phyloP scores from a whole-genome alignment of 352 stramenopile genomes.

The Halophytophthora polymorphica region DNA sequence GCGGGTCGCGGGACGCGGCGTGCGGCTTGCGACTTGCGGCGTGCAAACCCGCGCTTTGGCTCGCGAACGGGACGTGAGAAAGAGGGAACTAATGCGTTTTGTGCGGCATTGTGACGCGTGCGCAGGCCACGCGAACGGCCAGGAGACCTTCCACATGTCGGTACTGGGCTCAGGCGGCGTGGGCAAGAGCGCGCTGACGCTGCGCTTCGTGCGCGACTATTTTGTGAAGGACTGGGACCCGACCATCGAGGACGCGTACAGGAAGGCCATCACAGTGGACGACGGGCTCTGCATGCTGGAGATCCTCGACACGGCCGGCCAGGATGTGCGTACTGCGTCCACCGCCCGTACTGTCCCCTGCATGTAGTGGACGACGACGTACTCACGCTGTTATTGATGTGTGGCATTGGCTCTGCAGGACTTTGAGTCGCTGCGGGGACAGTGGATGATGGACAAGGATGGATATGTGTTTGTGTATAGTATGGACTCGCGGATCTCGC shows the following conservation, averaged over 20 bases:
- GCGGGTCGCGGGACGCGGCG: no score
- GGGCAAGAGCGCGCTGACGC: constrained; percentile 88
- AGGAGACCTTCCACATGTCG: constrained; percentile 86
- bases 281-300: constrained; percentile 86
- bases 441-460: constrained; percentile 92
- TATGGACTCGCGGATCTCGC: constrained; percentile 85
- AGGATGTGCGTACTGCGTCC: constrained; percentile 53
- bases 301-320: constrained; percentile 89
- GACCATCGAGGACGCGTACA: constrained; percentile 90
- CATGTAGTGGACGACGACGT: no score
- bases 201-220: constrained; percentile 88
- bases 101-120: constrained; percentile 4
- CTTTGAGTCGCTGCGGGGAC: constrained; percentile 84
- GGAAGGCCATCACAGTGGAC: constrained; percentile 84
- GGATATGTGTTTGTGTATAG: constrained; percentile 91
- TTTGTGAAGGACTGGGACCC: constrained; percentile 92
- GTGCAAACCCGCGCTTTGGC: no score
- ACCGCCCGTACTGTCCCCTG: no score
- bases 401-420: constrained; percentile 30
- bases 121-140: constrained; percentile 49
- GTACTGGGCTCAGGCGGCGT: constrained; percentile 87
- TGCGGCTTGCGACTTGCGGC: background rate
- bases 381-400: constrained; percentile 1
- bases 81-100: background rate
- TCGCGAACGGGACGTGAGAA: no score